Evolutionary conservation across 352 stramenopile genomes (phyloP).

Genomic region (Pythium angustatum): DNA sequence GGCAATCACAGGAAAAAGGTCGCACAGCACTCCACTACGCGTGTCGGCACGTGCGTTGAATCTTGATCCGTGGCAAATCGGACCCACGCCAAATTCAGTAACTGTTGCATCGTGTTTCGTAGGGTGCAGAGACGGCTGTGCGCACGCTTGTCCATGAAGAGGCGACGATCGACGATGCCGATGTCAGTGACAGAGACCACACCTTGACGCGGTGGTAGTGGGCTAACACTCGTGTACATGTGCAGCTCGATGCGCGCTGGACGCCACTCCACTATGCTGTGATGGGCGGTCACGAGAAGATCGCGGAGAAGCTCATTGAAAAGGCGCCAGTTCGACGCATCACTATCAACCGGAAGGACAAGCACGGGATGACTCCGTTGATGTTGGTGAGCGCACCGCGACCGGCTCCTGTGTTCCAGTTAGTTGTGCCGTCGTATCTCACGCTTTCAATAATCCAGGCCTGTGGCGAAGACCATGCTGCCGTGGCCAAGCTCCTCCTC

Average conservation of each 20-base stretch:
- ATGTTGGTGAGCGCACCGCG: conserved; percentile 80
- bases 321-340: conserved; percentile 73
- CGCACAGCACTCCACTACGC: conserved; percentile 75
- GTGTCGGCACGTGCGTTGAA: conserved; percentile 54
- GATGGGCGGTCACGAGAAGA: conserved; percentile 68
- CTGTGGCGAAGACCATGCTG: conserved; percentile 68
- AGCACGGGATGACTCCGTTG: conserved; percentile 71
- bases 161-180: conserved; percentile 71
- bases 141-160: conserved; percentile 71
- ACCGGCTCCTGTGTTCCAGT: not conserved
- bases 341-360: conserved; percentile 84
- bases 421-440: not conserved
- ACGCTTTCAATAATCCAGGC: conserved; percentile 39
- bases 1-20: conserved; percentile 69
- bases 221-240: too few relatives aligned
- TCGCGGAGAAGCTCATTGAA: conserved; percentile 55
- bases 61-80: too few relatives aligned
- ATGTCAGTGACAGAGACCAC: conserved; percentile 50
- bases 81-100: too few relatives aligned
- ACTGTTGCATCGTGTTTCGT: too few relatives aligned
- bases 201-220: too few relatives aligned
- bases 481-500: conserved; percentile 56
- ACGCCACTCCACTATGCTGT: conserved; percentile 77
- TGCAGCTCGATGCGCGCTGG: conserved; percentile 75
- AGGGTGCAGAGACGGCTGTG: conserved; percentile 59